Evolutionary conservation across 306 rosid genomes (phyloP).

Genomic region (Crotalaria pallida): DNA sequence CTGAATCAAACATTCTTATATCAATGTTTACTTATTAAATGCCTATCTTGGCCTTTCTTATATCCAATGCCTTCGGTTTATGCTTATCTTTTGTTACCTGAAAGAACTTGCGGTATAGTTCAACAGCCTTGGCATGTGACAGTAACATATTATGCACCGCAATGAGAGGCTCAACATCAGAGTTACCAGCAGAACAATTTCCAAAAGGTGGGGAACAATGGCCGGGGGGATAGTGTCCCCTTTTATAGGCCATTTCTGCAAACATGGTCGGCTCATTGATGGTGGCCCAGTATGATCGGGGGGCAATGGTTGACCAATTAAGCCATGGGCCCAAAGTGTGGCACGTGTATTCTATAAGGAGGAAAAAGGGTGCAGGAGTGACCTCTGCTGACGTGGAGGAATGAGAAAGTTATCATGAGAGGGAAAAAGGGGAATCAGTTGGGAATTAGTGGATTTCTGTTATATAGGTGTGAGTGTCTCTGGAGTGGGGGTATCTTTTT

Average conservation of each 20-base stretch:
- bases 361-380: too few relatives aligned
- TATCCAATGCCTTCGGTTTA: not conserved
- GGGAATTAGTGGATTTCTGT: too few relatives aligned
- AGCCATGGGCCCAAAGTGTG: too few relatives aligned
- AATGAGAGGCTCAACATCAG: conserved; percentile 58
- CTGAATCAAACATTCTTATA: conserved; percentile 29
- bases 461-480: too few relatives aligned
- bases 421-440: too few relatives aligned
- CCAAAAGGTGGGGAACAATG: conserved; percentile 68
- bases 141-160: conserved; percentile 60
- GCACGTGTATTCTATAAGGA: too few relatives aligned
- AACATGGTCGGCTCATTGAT: conserved; percentile 47
- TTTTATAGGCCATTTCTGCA: conserved; percentile 20
- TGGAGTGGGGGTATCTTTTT: too few relatives aligned
- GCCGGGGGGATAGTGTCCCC: conserved; percentile 43
- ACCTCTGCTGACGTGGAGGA: too few relatives aligned
- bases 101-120: conserved; percentile 43
- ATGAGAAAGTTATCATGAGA: too few relatives aligned
- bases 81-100: conserved; percentile 29
- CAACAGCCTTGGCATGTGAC: conserved; percentile 60
- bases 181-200: conserved; percentile 51
- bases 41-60: not conserved
- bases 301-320: too few relatives aligned
- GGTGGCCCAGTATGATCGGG: conserved; percentile 47
- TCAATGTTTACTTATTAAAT: not conserved